Percentiles rank a stretch among this genome's conserved stretches.
Evolutionary conservation across 2,329 filamentous ascomycete species (phyloP).

Genomic region (Scedosporium minutisporum): DNA sequence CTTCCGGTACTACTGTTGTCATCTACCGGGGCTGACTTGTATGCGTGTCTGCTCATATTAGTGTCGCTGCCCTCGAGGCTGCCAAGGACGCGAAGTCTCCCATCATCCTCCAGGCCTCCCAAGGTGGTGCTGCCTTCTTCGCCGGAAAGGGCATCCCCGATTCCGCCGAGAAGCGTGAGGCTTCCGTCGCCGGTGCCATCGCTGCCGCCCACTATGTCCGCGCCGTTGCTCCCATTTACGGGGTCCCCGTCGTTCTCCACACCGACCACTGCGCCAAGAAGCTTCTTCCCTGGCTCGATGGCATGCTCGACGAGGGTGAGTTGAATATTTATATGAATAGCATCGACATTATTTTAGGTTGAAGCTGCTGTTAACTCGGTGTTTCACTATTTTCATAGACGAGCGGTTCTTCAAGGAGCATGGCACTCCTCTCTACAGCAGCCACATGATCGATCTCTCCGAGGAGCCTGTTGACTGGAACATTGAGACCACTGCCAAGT

Average conservation of each 20-base stretch:
- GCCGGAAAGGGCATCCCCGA: constrained; percentile 84
- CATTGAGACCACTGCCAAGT: constrained; percentile 76
- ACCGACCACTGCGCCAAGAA: constrained; percentile 99
- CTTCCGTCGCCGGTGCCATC: constrained; percentile 78
- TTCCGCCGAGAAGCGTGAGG: constrained; percentile 56
- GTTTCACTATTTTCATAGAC: constrained; percentile 33
- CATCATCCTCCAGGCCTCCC: constrained; percentile 85
- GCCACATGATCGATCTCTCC: constrained; percentile 97
- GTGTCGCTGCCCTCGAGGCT: constrained; percentile 80
- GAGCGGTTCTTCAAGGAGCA: constrained; percentile 91
- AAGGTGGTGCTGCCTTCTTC: constrained; percentile 90
- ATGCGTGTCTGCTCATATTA: background rate
- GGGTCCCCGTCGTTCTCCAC: constrained; percentile 73
- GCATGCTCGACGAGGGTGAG: constrained; percentile 67
- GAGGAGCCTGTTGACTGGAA: constrained; percentile 88
- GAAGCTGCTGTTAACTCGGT: background rate
- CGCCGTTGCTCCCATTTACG: constrained; percentile 56
- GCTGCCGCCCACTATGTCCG: constrained; percentile 93
- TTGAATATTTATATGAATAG: background rate
- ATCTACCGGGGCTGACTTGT: background rate
- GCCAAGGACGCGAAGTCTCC: constrained; percentile 85
- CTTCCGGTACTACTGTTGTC: background rate
- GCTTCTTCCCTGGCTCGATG: constrained; percentile 94
- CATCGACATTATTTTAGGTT: background rate
- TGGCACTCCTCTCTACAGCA: constrained; percentile 82